These are phyloP conservation scores for Isatis tinctoria DNA, from an alignment of 345 rosid species.

Conservation along the genomic window DNA sequence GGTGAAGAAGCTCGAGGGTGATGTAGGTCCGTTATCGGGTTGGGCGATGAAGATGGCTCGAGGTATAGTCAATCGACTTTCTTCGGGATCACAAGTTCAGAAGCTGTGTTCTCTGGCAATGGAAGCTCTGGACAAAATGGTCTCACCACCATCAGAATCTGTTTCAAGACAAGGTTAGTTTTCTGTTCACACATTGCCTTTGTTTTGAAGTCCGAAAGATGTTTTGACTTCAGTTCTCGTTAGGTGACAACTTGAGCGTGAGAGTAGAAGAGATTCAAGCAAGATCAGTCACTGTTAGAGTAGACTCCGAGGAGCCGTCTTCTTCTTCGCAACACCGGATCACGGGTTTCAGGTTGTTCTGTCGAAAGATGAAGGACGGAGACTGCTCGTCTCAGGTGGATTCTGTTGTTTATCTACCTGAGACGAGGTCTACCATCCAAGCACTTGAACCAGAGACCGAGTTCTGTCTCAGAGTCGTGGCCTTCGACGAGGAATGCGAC, in stretches of 20 bases:
- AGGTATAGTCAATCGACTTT: conserved; percentile 84
- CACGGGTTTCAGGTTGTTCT: conserved; percentile 55
- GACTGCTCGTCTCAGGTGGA: conserved; percentile 58
- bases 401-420: conserved; percentile 48
- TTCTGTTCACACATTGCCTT: neutral
- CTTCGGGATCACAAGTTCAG: conserved; percentile 74
- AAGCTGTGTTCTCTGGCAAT: conserved; percentile 64
- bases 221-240: neutral
- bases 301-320: conserved; percentile 43
- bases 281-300: conserved; percentile 54
- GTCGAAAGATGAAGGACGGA: conserved; percentile 45
- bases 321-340: conserved; percentile 22
- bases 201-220: neutral
- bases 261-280: conserved; percentile 58
- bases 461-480: conserved; percentile 56
- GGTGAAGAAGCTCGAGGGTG: conserved; percentile 71
- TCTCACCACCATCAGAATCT: conserved; percentile 30
- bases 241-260: conserved; percentile 14
- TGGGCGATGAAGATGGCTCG: conserved; percentile 80
- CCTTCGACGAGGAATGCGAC: conserved; percentile 43
- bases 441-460: conserved; percentile 62
- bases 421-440: conserved; percentile 49
- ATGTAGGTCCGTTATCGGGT: conserved; percentile 83
- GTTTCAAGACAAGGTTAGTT: conserved; percentile 24
- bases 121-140: conserved; percentile 55